Conservation (phyloP, 208 protist genomes). For the Leishmania amazonensis region DNA sequence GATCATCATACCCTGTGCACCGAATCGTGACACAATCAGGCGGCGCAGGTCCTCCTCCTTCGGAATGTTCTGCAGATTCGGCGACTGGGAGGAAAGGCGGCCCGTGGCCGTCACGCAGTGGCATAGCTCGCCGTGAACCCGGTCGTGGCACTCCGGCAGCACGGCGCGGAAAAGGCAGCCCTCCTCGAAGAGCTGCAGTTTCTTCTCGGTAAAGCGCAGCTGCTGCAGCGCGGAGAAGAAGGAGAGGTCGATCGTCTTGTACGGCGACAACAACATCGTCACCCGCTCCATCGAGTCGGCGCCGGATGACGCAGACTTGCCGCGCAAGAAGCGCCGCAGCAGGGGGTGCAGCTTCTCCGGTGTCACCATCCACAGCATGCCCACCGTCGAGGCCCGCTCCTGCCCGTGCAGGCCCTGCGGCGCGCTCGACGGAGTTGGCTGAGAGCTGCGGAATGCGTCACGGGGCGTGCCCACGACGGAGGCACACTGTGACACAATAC, state of each 20-base stretch:
- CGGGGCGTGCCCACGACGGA: conserved; percentile 65
- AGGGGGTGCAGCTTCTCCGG: conserved; percentile 72
- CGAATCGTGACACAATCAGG: conserved; percentile 87
- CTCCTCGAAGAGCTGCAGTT: conserved; percentile 91
- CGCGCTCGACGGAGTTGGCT: conserved; percentile 56
- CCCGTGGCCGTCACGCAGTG: conserved; percentile 90
- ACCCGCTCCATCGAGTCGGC: conserved; percentile 91
- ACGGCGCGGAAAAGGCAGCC: conserved; percentile 88
- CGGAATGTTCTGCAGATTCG: conserved; percentile 92
- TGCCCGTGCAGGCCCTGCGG: conserved; percentile 74
- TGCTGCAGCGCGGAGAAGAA: conserved; percentile 91
- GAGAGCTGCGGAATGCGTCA: conserved; percentile 75
- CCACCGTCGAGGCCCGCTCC: conserved; percentile 79
- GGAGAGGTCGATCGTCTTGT: conserved; percentile 84
- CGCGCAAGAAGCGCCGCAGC: conserved; percentile 63
- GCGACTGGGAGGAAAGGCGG: conserved; percentile 86
- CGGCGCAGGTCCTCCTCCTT: conserved; percentile 82
- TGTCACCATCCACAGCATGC: conserved; percentile 89
- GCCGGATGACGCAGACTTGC: conserved; percentile 68
- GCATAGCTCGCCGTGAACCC: conserved; percentile 89
- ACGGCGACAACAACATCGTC: conserved; percentile 75
- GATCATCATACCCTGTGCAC: conserved; percentile 81
- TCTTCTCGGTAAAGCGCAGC: conserved; percentile 91
- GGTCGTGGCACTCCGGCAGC: conserved; percentile 80
- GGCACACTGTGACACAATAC: conserved; percentile 78